Evolutionary conservation across 2,329 filamentous ascomycete genomes (phyloP).

Genomic region (Pestalotiopsis sp.): DNA sequence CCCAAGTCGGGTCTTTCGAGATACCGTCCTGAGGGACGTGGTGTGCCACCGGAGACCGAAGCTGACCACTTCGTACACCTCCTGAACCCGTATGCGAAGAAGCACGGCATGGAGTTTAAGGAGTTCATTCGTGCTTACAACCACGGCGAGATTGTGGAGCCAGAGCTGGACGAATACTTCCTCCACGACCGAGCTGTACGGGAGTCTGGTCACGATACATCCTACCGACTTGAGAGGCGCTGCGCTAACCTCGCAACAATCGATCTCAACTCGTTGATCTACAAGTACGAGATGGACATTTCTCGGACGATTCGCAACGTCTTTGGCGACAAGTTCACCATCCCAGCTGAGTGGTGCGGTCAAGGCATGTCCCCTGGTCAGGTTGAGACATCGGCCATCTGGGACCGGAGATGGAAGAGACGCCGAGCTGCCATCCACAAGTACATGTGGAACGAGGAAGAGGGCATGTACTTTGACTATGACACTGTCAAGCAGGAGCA

Average conservation of each 20-base stretch:
- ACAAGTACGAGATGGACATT: conserved; percentile 97
- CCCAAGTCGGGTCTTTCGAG: conserved; percentile 77
- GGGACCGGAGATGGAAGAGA: conserved; percentile 86
- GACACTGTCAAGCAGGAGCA: conserved; percentile 81
- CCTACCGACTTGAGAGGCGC: conserved; percentile 86
- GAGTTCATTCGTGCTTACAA: conserved; percentile 93
- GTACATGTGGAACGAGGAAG: conserved; percentile 88
- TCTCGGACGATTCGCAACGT: conserved; percentile 80
- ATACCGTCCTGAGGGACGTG: conserved; percentile 81
- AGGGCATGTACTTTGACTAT: conserved; percentile 98
- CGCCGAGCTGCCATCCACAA: conserved; percentile 88
- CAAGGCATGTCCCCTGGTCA: conserved; percentile 68
- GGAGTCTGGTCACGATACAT: conserved; percentile 96
- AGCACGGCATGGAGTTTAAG: conserved; percentile 79
- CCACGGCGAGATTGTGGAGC: conserved; percentile 72
- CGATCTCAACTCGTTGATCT: conserved; percentile 90
- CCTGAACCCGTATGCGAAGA: conserved; percentile 79
- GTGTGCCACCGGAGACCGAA: conserved; percentile 91
- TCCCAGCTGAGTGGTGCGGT: conserved; percentile 81
- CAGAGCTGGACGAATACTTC: conserved; percentile 93
- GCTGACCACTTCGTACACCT: conserved; percentile 85
- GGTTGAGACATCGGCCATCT: conserved; percentile 79
- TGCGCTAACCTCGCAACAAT: conserved; percentile 90
- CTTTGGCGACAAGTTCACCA: conserved; percentile 80
- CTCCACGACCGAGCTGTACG: conserved; percentile 93